These are phyloP conservation scores for Liriodendron chinense DNA, from an alignment of 164 flowering plant genomes.

Conservation along the genomic window DNA sequence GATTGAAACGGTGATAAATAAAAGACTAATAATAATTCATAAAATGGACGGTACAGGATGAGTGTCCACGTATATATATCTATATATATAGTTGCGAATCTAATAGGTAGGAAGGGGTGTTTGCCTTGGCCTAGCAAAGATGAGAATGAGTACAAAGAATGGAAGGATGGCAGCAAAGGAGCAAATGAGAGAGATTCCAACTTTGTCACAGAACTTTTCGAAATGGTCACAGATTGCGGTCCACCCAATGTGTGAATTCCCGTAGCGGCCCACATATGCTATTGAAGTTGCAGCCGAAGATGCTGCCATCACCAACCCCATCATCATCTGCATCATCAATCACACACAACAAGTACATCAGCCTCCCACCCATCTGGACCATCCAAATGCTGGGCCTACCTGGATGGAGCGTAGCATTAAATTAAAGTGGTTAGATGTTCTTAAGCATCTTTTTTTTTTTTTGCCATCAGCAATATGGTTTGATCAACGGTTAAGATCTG, in stretches of 20 bases:
- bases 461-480: too few relatives aligned
- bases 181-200: not conserved
- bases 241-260: constrained; percentile 2
- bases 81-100: too few relatives aligned
- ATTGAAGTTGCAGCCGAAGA: constrained; percentile 9
- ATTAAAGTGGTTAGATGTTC: too few relatives aligned
- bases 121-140: not conserved
- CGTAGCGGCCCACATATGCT: not conserved
- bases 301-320: not conserved
- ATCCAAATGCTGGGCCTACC: not conserved
- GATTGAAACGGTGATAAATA: not conserved
- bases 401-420: too few relatives aligned
- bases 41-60: not conserved
- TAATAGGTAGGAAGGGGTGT: not conserved
- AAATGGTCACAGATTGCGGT: constrained; percentile 4
- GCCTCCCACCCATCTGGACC: not conserved
- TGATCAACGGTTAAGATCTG: too few relatives aligned
- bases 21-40: not conserved
- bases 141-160: not conserved
- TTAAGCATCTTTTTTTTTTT: too few relatives aligned
- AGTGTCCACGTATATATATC: too few relatives aligned
- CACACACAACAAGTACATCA: not conserved
- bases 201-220: not conserved
- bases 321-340: constrained; percentile 1
- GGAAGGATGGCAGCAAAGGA: not conserved